Base-by-base conservation (phyloP, 192 early-diverging fungal species). In the Linnemannia hyalina region DNA sequence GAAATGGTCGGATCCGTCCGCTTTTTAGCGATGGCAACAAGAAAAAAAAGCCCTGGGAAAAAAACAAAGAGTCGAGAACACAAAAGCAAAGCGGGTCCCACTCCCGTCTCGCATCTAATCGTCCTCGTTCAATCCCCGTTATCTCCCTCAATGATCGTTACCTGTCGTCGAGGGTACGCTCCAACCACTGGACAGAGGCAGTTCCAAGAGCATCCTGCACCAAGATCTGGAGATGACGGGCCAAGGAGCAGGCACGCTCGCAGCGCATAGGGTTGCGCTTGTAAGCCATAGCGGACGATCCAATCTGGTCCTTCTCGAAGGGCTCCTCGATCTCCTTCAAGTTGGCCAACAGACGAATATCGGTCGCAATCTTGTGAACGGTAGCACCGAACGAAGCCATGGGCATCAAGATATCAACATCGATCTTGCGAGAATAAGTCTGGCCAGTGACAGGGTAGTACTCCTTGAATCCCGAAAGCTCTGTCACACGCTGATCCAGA, bases 211-310 rank as follows among this genome's bases (percentile, higher is more conserved):
- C 94, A 89, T 99, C 95, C 82, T 95, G 94, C 54, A 95, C 92
- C 13, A 99, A 93, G 16, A 96, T 92, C 95, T 98, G 97, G 79
- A 99, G 92, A 88, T 99, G 98, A 75, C 98, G 97, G 7, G 97
- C 90, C 74, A 99, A 92, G 73, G 97, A 96, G 92, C 98, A 99
- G 23, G 98, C 96, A 82, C 98, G 95, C 88, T 99, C 98, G 82
- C 95, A 97, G 49, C 98, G 95, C 98, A 99, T 99, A 36, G 98
- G 98, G 93, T 99, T 99, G 80, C 98, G 95, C 96, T 99, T 99
- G 92, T 99, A 99, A 76, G 98, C 98, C 98, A 99, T 99, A 76
- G 98, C 98, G 38, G 96, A 97, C 40, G 95, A 96, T 10, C 98
- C 98, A 76, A 99, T 99, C 90, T 99, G 98, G 90, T 99, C 97